Percentiles rank a stretch among this genome's conserved stretches.
These are phyloP conservation scores for Phylloporus sp. DNA, from an alignment of 768 basidiomycete genomes.

Conservation along the genomic window DNA sequence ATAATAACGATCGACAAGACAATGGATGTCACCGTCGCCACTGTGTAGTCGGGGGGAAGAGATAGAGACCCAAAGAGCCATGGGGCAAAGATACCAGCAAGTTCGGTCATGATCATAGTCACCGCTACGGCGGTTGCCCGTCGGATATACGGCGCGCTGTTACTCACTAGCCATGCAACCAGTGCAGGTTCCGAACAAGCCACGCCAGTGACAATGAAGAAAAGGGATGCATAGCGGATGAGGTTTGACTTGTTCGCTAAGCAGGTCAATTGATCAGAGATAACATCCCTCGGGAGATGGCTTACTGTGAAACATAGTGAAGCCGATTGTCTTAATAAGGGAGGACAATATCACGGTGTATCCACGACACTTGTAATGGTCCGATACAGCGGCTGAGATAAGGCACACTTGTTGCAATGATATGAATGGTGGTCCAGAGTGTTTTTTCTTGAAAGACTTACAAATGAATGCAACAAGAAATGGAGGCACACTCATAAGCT, in stretches of 20 bases:
- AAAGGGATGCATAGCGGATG: constrained; percentile 53
- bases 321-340: constrained; percentile 36
- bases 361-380: constrained; percentile 50
- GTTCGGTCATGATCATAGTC: constrained; percentile 51
- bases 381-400: constrained; percentile 46
- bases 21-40: constrained; percentile 38
- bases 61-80: constrained; percentile 55
- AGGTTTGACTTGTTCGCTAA: constrained; percentile 30
- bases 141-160: constrained; percentile 51
- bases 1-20: constrained; percentile 38
- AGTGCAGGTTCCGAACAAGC: constrained; percentile 48
- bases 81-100: constrained; percentile 55
- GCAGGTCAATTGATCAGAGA: not conserved
- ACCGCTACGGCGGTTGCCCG: constrained; percentile 57
- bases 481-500: constrained; percentile 60
- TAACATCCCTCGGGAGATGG: not conserved
- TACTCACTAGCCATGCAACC: constrained; percentile 58
- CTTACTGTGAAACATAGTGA: not conserved
- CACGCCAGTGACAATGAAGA: constrained; percentile 50
- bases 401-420: constrained; percentile 28
- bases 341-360: constrained; percentile 42
- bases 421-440: not conserved
- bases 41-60: constrained; percentile 44
- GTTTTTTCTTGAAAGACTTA: constrained; percentile 21
- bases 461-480: constrained; percentile 46